phyloP scores from a whole-genome alignment of 164 flowering plant species.

The Kalanchoe fedtschenkoi region DNA sequence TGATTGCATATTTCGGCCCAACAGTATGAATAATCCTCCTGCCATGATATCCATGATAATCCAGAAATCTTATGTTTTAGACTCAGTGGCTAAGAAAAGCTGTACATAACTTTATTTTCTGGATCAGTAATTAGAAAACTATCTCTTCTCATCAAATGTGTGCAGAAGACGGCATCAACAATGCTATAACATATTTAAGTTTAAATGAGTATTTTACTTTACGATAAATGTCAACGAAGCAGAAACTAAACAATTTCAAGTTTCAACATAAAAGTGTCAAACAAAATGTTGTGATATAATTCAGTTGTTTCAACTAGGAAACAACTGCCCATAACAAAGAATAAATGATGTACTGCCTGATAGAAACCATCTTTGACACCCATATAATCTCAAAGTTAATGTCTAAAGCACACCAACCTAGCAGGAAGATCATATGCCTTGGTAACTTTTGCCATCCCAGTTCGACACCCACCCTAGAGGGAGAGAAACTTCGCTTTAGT shows the following conservation, averaged over 20 bases:
- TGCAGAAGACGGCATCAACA: no score
- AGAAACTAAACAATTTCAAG: no score
- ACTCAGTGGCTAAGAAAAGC: not conserved
- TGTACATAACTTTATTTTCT: not conserved
- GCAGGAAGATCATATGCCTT: conserved; percentile 99
- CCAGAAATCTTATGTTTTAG: not conserved
- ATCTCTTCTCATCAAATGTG: no score
- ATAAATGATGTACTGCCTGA: not conserved
- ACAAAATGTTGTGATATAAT: no score
- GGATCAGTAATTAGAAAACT: no score
- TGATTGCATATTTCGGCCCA: conserved; percentile 98
- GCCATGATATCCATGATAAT: conserved; percentile 17
- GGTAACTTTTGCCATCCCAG: conserved; percentile 98
- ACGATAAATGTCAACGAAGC: no score
- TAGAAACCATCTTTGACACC: not conserved
- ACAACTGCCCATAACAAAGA: no score
- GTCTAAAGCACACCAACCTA: conserved; percentile 45
- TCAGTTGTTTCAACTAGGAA: no score
- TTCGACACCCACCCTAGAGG: conserved; percentile 90
- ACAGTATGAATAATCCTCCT: conserved; percentile 98
- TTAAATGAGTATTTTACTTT: no score
- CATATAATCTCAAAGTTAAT: not conserved
- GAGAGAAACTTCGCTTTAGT: conserved; percentile 7
- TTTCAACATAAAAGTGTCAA: no score
- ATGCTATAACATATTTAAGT: no score